Conservation (phyloP, 2,329 filamentous ascomycete species). For the Grosmannia penicillata region DNA sequence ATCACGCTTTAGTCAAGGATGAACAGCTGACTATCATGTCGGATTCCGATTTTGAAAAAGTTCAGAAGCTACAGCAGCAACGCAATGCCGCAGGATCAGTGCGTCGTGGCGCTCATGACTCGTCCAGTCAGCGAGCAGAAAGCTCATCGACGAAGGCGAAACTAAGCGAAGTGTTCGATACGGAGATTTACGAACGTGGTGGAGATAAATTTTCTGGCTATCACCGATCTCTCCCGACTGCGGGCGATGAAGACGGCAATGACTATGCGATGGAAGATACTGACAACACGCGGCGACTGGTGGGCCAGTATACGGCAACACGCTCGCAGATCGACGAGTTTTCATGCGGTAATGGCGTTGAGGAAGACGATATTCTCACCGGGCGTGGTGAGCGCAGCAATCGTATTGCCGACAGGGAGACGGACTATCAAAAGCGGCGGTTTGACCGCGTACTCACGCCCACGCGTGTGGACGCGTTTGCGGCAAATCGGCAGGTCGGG, state of each 20-base stretch:
- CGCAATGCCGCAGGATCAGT: constrained; percentile 66
- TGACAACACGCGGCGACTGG: constrained; percentile 60
- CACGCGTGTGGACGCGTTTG: constrained; percentile 74
- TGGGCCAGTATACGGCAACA: constrained; percentile 93
- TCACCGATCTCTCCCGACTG: constrained; percentile 75
- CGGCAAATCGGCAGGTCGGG: constrained; percentile 55
- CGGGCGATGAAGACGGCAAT: constrained; percentile 65
- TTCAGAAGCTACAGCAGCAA: constrained; percentile 82
- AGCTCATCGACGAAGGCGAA: constrained; percentile 78
- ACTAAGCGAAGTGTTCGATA: constrained; percentile 80
- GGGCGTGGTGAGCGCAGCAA: constrained; percentile 75
- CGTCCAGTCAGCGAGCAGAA: constrained; percentile 68
- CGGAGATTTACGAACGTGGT: constrained; percentile 67
- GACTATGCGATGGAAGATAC: constrained; percentile 63
- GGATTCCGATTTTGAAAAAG: constrained; percentile 74
- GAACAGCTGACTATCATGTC: constrained; percentile 34
- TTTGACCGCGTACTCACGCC: constrained; percentile 81
- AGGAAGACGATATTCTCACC: constrained; percentile 81
- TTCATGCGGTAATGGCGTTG: constrained; percentile 67
- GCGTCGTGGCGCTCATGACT: constrained; percentile 72
- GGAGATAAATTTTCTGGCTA: constrained; percentile 79
- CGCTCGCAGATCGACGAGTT: constrained; percentile 90
- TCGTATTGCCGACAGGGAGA: constrained; percentile 83
- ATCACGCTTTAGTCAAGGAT: too few relatives aligned
- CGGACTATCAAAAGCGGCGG: constrained; percentile 91